phyloP scores from a whole-genome alignment of 805 yeast species.

The Ogataea glucozyma region DNA sequence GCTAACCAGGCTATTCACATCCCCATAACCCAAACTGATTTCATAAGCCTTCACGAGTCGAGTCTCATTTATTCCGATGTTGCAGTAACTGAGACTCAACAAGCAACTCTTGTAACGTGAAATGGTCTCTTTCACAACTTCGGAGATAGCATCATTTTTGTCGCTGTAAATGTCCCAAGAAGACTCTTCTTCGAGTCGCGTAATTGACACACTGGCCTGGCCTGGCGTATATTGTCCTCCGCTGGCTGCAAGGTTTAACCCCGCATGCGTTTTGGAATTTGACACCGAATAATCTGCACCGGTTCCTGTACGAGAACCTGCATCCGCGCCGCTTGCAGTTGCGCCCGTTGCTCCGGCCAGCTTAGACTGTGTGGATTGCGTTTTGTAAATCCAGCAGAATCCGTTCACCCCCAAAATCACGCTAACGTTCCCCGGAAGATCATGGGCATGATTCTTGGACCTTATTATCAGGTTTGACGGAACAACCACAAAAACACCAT shows the following conservation, averaged over 20 bases:
- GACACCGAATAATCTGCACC: conserved; percentile 19
- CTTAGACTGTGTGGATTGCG: conserved; percentile 37
- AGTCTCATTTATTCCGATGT: conserved; percentile 82
- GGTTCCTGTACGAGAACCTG: no score
- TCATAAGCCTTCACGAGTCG: conserved; percentile 83
- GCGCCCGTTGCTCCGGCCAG: conserved; percentile 5
- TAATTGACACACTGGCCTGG: conserved; percentile 65
- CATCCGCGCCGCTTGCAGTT: no score
- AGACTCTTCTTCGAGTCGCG: conserved; percentile 82
- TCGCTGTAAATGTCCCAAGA: conserved; percentile 96
- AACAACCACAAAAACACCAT: conserved; percentile 79
- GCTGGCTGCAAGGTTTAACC: conserved; percentile 33
- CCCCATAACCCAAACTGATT: conserved; percentile 76
- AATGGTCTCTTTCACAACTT: conserved; percentile 66
- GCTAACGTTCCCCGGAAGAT: conserved; percentile 92
- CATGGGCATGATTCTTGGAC: conserved; percentile 83
- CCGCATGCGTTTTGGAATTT: conserved; percentile 40
- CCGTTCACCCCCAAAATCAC: conserved; percentile 94
- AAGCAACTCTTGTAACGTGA: conserved; percentile 84
- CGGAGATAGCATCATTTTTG: conserved; percentile 71
- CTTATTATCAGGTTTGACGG: conserved; percentile 83
- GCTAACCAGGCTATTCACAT: conserved; percentile 70
- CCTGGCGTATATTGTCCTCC: conserved; percentile 50
- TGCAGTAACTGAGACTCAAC: conserved; percentile 77
- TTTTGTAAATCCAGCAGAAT: conserved; percentile 85